Base-by-base conservation (phyloP, 2,329 filamentous ascomycete genomes). In the Pezicula radicicola region DNA sequence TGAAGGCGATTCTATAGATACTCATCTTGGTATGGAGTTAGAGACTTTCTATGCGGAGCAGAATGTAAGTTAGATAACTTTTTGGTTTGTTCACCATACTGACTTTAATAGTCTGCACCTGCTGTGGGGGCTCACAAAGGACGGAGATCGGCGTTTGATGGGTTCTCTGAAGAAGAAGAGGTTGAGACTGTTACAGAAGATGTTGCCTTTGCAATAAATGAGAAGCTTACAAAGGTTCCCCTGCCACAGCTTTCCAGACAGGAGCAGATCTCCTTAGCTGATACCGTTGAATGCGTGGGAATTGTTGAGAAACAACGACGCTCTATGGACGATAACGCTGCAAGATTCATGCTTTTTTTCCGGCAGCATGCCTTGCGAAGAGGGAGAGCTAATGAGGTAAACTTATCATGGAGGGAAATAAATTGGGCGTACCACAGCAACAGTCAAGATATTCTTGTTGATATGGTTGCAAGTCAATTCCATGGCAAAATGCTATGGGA, bases 291-390 rank as follows among this genome's bases (percentile, higher is more conserved):
- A 69, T 96, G 91, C 55, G 83, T 88, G 42, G 88, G 89, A 4
- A 82, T 89, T 37, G 89, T 96, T 1, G 91, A 96, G 66, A 89
- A 88, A 63, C 90, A 97, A 63, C 83, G 91, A 16, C 83, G 90
- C 6, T 96, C 91, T 3, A 88, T 97, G 72, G 92, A 97, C 63
- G 89, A 90, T 62, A 96, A 96, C 63, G 92, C 89, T 3, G 87
- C 89, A 8, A 84, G 91, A 41, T 97, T 92, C 68, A 83, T 96
- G 71, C 76, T 96, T 12, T 94, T 94, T 70, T 94, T 93, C 72
- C 81, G 90, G 18, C 88, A 95, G 63, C 85, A 93, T 66, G 84
- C 84, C 46, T 74, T 95, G 45, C 83, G 86, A 27, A 85, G 84
- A 66, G 77, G 79, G 45, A 81, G 85, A 53, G 79, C 80, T 3